Evolutionary conservation across 2,329 filamentous ascomycete species (phyloP), one percentile per base, ranked within the genome.

Genomic region (Fusarium sp.): DNA sequence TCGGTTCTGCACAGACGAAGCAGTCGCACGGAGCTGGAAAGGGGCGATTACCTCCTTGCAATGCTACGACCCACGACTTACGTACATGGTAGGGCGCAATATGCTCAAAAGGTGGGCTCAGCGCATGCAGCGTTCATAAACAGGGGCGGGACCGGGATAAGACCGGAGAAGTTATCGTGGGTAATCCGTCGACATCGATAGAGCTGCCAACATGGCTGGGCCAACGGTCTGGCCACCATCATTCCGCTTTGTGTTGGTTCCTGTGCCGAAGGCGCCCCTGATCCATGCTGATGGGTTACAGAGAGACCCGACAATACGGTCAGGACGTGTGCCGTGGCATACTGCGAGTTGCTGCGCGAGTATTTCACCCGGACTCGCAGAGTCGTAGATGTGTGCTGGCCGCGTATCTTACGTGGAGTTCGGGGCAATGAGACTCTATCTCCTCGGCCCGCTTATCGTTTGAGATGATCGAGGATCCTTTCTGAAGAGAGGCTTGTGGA

Each of bases 1-100:
- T 41, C 48, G 34, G 46, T 57, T 30, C 59, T 46, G 63, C 58
- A 66, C 62, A 30, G 66, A 57, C 54, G 43, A 63, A 60, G 43
- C 55, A 18, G 16, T 16, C 36, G 52, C 43, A 28, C 54, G 31
- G 30, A 15, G 55, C 30, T 27, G 34, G 31, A 37, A 41, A 55
- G 34, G 36, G 55, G 44, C 13, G 30, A 51, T 30, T 28, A 40
- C 28, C 6, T 58, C 34, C 44, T 40, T 51, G 27, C 27, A 15
- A 31, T 51, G 27, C 34, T n/a, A 46, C n/a, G 28, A 31, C 27
- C 31, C 18, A 34, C 7, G 46, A 43, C 15, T 43, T 39, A n/a
- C 43, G 40, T 48, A 48, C 27, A 43, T 31, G 13, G 23, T 16
- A 13, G 27, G 28, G 39, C 46, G 34, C 48, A 50, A 36, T 23